These are phyloP conservation scores for Backusella liffmaniae DNA, from an alignment of 192 early-diverging fungal genomes.

Conservation along the genomic window DNA sequence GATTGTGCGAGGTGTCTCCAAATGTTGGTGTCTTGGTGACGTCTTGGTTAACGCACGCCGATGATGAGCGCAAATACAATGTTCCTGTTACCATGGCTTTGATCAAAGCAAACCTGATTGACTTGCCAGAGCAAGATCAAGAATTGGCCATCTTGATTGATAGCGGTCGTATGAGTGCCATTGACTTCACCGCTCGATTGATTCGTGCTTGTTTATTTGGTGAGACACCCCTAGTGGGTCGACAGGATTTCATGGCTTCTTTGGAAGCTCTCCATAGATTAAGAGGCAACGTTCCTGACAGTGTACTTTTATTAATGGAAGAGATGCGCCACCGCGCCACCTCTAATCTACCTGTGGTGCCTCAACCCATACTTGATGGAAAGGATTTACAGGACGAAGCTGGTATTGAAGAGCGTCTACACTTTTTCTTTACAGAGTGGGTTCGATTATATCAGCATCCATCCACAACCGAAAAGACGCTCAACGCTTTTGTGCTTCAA, in stretches of 20 bases:
- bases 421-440: constrained; percentile 78
- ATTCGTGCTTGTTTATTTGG: constrained; percentile 68
- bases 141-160: constrained; percentile 89
- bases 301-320: constrained; percentile 50
- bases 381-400: constrained; percentile 70
- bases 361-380: constrained; percentile 48
- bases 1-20: constrained; percentile 82
- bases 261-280: constrained; percentile 74
- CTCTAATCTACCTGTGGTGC: constrained; percentile 53
- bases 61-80: constrained; percentile 94
- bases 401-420: constrained; percentile 61
- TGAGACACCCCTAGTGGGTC: constrained; percentile 48
- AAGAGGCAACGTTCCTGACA: constrained; percentile 58
- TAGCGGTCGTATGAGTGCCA: constrained; percentile 60
- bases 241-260: constrained; percentile 65
- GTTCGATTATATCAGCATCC: constrained; percentile 72
- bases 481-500: constrained; percentile 58
- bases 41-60: constrained; percentile 89
- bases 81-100: constrained; percentile 81
- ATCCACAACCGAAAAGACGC: constrained; percentile 67
- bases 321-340: constrained; percentile 45
- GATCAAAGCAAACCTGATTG: constrained; percentile 77
- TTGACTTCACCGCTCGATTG: constrained; percentile 78
- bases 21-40: constrained; percentile 82
- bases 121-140: constrained; percentile 79